Percentiles rank a stretch among this genome's conserved stretches.
Evolutionary conservation across 805 yeast species (phyloP).

Genomic region (Candida boidinii): DNA sequence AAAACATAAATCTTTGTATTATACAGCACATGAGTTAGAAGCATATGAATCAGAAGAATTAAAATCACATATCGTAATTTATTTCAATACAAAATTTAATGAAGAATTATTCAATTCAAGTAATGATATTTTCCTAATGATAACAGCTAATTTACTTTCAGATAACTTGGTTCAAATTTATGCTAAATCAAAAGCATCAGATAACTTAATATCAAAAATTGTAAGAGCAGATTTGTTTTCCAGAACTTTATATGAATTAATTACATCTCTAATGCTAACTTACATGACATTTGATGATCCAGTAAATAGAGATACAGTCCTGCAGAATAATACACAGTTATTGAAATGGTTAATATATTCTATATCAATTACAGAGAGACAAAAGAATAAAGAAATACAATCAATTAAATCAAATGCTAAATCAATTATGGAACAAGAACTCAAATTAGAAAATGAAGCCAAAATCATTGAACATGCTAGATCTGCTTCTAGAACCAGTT

Average conservation of each 20-base stretch:
- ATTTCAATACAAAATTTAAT: constrained; percentile 49
- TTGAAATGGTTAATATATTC: constrained; percentile 8
- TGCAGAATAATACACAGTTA: constrained; percentile 21
- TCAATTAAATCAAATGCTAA: constrained; percentile 5
- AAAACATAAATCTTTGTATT: constrained; percentile 35
- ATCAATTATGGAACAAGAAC: constrained; percentile 4
- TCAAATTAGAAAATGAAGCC: constrained; percentile 5
- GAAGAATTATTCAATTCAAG: constrained; percentile 25
- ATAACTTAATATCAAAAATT: constrained; percentile 17
- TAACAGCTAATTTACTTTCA: constrained; percentile 15
- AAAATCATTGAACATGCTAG: too few species aligned
- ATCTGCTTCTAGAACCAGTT: constrained; percentile 10
- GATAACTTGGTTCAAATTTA: constrained; percentile 15
- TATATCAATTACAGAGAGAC: constrained; percentile 7
- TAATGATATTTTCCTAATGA: constrained; percentile 14
- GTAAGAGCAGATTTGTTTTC: constrained; percentile 25
- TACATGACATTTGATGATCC: constrained; percentile 28
- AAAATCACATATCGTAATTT: constrained; percentile 56
- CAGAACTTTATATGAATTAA: constrained; percentile 26
- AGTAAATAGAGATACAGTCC: constrained; percentile 16
- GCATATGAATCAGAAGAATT: constrained; percentile 45
- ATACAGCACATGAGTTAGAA: constrained; percentile 59
- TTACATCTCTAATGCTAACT: constrained; percentile 26
- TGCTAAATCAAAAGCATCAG: constrained; percentile 18
- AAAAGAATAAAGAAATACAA: constrained; percentile 3